Percentiles rank a stretch among this genome's conserved stretches.
Evolutionary conservation across 1,284 basidiomycete genomes (phyloP).

Genomic region (Heterobasidion annosum): DNA sequence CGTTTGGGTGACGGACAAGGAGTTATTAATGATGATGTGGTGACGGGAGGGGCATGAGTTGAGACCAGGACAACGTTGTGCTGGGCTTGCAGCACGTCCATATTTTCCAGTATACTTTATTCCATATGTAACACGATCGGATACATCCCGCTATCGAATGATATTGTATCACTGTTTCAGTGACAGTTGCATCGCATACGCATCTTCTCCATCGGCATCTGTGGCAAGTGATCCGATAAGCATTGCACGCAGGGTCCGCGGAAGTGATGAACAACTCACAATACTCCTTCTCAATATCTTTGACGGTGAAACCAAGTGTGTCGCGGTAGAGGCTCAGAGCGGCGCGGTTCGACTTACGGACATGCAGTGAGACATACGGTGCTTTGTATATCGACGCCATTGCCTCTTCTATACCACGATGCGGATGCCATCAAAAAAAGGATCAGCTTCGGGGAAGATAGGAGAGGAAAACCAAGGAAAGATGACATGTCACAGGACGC

Average conservation of each 20-base stretch:
- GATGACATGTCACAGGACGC: slow-evolving; percentile 18
- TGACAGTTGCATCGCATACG: slow-evolving; percentile 78
- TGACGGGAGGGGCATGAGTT: too few species aligned
- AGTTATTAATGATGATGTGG: too few species aligned
- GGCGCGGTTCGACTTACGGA: slow-evolving; percentile 81
- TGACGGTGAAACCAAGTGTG: slow-evolving; percentile 74
- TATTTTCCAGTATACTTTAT: too few species aligned
- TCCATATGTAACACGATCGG: too few species aligned
- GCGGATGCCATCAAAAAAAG: not conserved
- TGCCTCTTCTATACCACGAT: slow-evolving; percentile 55
- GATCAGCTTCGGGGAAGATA: not conserved
- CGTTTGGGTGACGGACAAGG: too few species aligned
- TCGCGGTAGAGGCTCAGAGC: slow-evolving; percentile 80
- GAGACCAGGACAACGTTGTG: too few species aligned
- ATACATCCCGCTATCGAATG: too few species aligned
- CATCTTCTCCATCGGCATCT: slow-evolving; percentile 93
- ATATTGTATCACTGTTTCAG: slow-evolving; percentile 24
- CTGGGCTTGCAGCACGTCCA: too few species aligned
- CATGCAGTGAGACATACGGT: slow-evolving; percentile 74
- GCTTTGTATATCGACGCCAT: slow-evolving; percentile 81
- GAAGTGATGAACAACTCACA: slow-evolving; percentile 43
- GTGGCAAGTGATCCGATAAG: slow-evolving; percentile 1
- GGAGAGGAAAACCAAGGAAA: not conserved
- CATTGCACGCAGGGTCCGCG: not conserved
- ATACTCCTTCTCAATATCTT: slow-evolving; percentile 73